Base-by-base conservation (phyloP, 2,329 filamentous ascomycete genomes). In the Alternaria sp. region DNA sequence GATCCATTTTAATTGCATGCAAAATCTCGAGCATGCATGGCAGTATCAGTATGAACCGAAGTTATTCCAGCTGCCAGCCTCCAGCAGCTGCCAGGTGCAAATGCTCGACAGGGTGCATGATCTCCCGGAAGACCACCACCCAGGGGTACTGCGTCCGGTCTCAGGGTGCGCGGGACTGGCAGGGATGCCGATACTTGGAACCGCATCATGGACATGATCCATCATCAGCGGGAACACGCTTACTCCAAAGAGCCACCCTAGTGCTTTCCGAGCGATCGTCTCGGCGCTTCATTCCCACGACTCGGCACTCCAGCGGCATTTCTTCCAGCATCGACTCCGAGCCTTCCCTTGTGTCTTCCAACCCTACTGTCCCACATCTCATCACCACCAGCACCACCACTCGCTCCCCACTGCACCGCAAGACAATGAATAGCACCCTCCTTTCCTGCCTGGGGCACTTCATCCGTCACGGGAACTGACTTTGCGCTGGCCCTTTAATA, bases 91-190 rank as follows among this genome's bases (percentile, higher is more conserved):
- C 39, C 39, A 39, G 49, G n/a, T 40, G 31, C 31, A 39, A 33
- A 33, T 58, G 60, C 69, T 66, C 61, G 64, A 63, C 69, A 65
- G 59, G 63, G 51, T 68, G 68, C 72, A 72, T 75, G 71, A 77
- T 75, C 72, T 74, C 62, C 73, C 73, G 69, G 72, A 68, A 61
- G 59, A 62, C 51, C 60, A 65, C 57, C 64, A 66, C 56, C 57
- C 59, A 54, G 34, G 40, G 34, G 40, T 29, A 46, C 63, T 58
- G 63, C 65, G 60, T 68, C 62, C 67, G 57, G 61, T 64, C 63
- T 67, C 66, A 71, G 69, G 61, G 65, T 68, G 66, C 67, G 66
- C 62, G 53, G 59, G 61, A 49, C 41, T 57, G 31, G 61, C 73
- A 77, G 68, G 74, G 74, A 62, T 72, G 63, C 34, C 60, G 60